Conservation (phyloP, 2,329 filamentous ascomycete species). For the Sporothrix sp. region DNA sequence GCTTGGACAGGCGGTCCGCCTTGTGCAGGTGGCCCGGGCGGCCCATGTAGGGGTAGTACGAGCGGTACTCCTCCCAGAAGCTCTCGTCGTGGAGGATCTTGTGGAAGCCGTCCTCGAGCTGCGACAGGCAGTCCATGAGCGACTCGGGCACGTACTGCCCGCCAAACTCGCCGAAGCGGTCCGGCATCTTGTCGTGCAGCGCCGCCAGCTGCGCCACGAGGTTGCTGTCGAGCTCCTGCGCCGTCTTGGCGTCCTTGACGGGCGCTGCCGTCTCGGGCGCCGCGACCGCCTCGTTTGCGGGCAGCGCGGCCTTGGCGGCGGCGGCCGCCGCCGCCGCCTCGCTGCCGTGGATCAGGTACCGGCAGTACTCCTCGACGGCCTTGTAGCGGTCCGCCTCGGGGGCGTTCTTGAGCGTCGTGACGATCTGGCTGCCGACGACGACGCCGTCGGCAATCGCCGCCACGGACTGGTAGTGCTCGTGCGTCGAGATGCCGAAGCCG, state of each 20-base stretch:
- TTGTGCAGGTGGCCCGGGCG: conserved; percentile 85
- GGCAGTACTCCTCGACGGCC: conserved; percentile 78
- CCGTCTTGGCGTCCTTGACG: conserved; percentile 44
- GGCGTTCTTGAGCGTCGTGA: conserved; percentile 55
- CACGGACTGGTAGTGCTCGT: conserved; percentile 84
- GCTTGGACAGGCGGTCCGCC: conserved; percentile 76
- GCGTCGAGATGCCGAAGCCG: conserved; percentile 91
- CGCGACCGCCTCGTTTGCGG: conserved; percentile 52
- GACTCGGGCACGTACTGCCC: conserved; percentile 97
- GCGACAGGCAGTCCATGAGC: conserved; percentile 88
- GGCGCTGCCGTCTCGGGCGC: conserved; percentile 49
- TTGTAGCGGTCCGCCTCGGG: conserved; percentile 46
- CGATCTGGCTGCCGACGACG: conserved; percentile 92
- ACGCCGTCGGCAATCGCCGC: conserved; percentile 82
- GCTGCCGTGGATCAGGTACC: conserved; percentile 48
- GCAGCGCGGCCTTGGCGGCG: conserved; percentile 49
- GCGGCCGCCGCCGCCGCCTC: conserved; percentile 26
- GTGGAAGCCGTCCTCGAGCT: conserved; percentile 88
- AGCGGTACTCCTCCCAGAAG: conserved; percentile 96
- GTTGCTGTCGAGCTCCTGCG: conserved; percentile 40
- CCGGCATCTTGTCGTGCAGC: conserved; percentile 69
- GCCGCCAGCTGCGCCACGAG: conserved; percentile 78
- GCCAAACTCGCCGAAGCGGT: conserved; percentile 90
- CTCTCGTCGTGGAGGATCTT: conserved; percentile 73
- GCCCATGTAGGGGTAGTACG: conserved; percentile 96